Percentiles rank a stretch among this genome's conserved stretches.
Evolutionary conservation across 768 basidiomycete genomes (phyloP).

Genomic region (Cyclocybe cylindracea): DNA sequence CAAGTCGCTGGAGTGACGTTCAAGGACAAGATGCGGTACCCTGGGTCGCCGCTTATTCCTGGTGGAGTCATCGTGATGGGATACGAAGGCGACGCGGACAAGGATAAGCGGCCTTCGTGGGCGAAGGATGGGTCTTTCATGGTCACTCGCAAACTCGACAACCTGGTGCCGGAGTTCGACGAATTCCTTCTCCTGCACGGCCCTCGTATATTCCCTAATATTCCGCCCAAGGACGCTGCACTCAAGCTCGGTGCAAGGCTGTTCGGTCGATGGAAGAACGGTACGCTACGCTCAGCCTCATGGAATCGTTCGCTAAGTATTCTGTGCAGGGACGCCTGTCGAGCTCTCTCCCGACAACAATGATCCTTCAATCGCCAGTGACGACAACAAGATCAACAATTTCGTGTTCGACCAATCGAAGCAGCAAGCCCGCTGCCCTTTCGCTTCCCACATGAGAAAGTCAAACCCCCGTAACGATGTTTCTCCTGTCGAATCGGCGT

Average conservation of each 20-base stretch:
- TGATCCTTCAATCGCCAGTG: slow-evolving; percentile 13
- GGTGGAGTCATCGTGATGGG: slow-evolving; percentile 33
- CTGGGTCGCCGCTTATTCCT: no score
- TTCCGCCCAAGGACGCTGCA: slow-evolving; percentile 13
- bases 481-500: slow-evolving; percentile 10
- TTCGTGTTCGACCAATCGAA: slow-evolving; percentile 27
- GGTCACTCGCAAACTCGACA: slow-evolving; percentile 34
- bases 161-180: slow-evolving; percentile 28
- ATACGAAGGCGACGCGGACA: slow-evolving; percentile 30
- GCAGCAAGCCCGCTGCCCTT: slow-evolving; percentile 26
- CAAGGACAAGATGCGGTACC: no score
- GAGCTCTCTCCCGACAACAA: slow-evolving; percentile 25
- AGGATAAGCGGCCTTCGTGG: slow-evolving; percentile 26
- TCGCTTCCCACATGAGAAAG: slow-evolving; percentile 32
- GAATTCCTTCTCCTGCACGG: slow-evolving; percentile 9
- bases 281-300: background rate
- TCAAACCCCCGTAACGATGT: slow-evolving; percentile 26
- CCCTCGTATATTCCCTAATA: slow-evolving; percentile 2
- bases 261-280: slow-evolving; percentile 23
- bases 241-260: slow-evolving; percentile 29
- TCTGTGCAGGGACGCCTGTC: slow-evolving; percentile 29
- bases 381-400: slow-evolving; percentile 25
- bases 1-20: no score
- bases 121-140: slow-evolving; percentile 35
- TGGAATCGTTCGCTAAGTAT: background rate